These are phyloP conservation scores for Arctium minus DNA, from an alignment of 129 eudicot genomes.

Conservation along the genomic window DNA sequence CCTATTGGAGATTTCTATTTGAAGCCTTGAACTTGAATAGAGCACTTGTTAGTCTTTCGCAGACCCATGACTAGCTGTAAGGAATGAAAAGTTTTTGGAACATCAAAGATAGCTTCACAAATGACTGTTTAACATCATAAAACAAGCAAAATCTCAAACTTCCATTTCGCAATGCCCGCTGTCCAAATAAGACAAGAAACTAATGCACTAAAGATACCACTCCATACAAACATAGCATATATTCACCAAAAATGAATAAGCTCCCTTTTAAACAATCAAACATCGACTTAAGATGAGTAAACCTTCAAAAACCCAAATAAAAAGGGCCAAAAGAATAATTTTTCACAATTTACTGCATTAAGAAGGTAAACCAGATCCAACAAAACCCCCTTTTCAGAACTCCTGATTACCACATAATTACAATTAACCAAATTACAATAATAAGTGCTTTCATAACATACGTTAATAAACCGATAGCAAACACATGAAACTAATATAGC, in stretches of 20 bases:
- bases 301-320: background rate
- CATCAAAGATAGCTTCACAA: background rate
- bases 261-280: background rate
- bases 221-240: background rate
- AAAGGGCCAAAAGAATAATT: background rate
- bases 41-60: background rate
- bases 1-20: background rate
- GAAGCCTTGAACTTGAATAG: background rate
- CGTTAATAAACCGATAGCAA: background rate
- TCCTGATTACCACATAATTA: background rate
- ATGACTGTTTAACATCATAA: conserved; percentile 9
- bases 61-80: background rate
- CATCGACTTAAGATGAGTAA: conserved; percentile 12
- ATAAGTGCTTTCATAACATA: background rate
- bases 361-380: conserved; percentile 17
- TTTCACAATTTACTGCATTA: background rate
- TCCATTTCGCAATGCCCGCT: background rate
- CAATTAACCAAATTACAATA: conserved; percentile 12
- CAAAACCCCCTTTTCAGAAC: conserved; percentile 10
- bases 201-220: background rate
- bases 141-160: background rate
- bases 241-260: background rate
- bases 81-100: background rate
- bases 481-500: background rate
- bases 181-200: background rate